These are phyloP conservation scores for Trichoderma guizhouense DNA, from an alignment of 2,329 filamentous ascomycete genomes.

Conservation along the genomic window DNA sequence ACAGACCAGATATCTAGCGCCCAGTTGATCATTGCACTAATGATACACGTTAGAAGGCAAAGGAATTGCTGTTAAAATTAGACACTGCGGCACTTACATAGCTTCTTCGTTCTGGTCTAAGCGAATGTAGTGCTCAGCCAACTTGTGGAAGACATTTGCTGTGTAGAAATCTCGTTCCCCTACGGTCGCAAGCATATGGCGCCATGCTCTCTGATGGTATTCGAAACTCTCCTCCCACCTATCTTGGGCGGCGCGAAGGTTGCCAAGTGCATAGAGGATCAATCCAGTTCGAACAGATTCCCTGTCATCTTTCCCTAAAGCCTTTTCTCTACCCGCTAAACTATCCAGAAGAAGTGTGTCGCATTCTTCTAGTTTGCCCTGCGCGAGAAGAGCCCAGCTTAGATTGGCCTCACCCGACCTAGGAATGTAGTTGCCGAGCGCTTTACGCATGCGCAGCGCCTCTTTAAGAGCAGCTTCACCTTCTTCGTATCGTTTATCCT, in stretches of 20 bases:
- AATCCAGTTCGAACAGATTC: background rate
- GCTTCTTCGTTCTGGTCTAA: background rate
- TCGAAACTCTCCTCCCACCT: background rate
- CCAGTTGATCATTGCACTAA: background rate
- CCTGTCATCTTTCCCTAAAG: background rate
- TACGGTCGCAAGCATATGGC: background rate
- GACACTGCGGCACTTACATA: background rate
- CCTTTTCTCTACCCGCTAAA: background rate
- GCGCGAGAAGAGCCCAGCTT: background rate
- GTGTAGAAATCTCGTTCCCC: background rate
- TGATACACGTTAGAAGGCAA: background rate
- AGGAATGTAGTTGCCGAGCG: background rate
- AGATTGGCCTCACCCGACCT: background rate
- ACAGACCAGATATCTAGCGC: background rate
- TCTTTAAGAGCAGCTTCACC: background rate
- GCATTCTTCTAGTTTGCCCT: background rate
- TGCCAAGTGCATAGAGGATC: background rate
- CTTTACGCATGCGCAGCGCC: background rate
- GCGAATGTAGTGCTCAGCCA: background rate
- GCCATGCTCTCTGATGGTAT: background rate
- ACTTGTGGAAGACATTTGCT: background rate
- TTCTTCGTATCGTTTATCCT: background rate
- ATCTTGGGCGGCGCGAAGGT: background rate
- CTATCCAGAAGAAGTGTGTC: background rate
- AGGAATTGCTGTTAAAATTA: background rate